A percentile compares a stretch with the other conserved stretches of the same genome.
Evolutionary conservation across 116 monocot genomes (phyloP).

Genomic region (Zostera marina): DNA sequence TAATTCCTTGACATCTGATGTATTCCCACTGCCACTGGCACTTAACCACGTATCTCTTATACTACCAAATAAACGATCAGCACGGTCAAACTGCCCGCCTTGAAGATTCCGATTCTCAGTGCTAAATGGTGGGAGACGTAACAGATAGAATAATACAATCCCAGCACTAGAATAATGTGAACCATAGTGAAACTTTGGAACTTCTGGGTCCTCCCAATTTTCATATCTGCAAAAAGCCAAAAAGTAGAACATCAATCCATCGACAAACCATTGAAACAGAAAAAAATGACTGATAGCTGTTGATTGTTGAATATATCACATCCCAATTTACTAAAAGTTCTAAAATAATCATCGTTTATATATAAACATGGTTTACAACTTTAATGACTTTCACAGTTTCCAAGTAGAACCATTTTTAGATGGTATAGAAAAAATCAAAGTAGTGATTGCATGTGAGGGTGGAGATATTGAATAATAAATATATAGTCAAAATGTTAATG

Average conservation of each 20-base stretch:
- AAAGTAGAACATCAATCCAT: slow-evolving; percentile 1
- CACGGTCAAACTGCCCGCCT: slow-evolving; percentile 97
- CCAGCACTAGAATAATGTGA: slow-evolving; percentile 99
- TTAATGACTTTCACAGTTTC: too few relatives aligned
- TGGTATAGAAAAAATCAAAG: too few relatives aligned
- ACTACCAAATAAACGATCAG: slow-evolving; percentile 89
- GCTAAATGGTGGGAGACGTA: slow-evolving; percentile 88
- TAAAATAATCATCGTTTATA: too few relatives aligned
- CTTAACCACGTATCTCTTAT: slow-evolving; percentile 89
- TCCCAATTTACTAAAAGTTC: too few relatives aligned
- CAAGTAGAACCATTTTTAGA: too few relatives aligned
- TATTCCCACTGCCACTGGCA: slow-evolving; percentile 95
- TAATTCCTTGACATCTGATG: slow-evolving; percentile 97
- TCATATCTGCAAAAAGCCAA: slow-evolving; percentile 77
- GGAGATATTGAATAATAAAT: too few relatives aligned
- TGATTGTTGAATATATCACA: background rate
- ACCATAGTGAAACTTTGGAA: slow-evolving; percentile 98
- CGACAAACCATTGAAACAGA: background rate
- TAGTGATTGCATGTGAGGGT: too few relatives aligned
- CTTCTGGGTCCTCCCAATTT: slow-evolving; percentile 99
- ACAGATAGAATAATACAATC: slow-evolving; percentile 95
- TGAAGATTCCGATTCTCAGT: slow-evolving; percentile 90
- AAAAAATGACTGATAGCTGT: background rate
- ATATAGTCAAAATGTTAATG: too few relatives aligned
- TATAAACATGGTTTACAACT: too few relatives aligned